Conservation (phyloP, 352 stramenopile genomes). For the Globisporangium sylvaticum region DNA sequence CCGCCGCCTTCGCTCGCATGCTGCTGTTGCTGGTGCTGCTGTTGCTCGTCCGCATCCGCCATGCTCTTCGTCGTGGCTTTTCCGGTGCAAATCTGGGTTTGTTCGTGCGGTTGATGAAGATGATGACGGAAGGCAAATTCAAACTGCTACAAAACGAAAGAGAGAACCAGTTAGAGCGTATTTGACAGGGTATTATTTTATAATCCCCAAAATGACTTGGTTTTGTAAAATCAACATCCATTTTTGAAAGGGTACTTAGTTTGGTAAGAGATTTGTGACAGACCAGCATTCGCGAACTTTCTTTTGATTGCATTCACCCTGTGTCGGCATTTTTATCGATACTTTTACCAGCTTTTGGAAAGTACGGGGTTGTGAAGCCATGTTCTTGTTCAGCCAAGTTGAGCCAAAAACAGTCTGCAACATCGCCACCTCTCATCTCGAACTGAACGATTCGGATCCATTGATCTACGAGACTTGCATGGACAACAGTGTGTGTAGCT, state of each 20-base stretch:
- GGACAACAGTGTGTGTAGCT: too few species aligned
- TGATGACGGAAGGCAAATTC: background rate
- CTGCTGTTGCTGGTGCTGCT: background rate
- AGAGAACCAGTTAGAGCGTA: too few species aligned
- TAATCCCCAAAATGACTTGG: background rate
- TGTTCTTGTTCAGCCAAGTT: background rate
- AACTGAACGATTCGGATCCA: background rate
- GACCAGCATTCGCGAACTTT: slow-evolving; percentile 2
- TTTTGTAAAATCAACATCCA: background rate
- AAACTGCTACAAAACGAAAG: too few species aligned
- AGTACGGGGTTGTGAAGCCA: background rate
- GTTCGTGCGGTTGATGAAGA: background rate
- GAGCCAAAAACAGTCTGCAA: too few species aligned
- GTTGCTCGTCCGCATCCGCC: background rate
- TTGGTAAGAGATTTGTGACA: background rate
- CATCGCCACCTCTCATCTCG: too few species aligned
- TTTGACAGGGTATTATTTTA: background rate
- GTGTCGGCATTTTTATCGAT: background rate
- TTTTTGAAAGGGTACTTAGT: too few species aligned
- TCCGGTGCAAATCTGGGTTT: background rate
- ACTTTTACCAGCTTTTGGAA: background rate
- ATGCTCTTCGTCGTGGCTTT: background rate
- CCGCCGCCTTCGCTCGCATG: background rate
- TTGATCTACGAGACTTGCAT: background rate
- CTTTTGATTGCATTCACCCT: background rate